Evolutionary conservation across 192 early-diverging fungal species (phyloP), one percentile per base, ranked within the genome.

Genomic region (Gaertneriomyces sp.): DNA sequence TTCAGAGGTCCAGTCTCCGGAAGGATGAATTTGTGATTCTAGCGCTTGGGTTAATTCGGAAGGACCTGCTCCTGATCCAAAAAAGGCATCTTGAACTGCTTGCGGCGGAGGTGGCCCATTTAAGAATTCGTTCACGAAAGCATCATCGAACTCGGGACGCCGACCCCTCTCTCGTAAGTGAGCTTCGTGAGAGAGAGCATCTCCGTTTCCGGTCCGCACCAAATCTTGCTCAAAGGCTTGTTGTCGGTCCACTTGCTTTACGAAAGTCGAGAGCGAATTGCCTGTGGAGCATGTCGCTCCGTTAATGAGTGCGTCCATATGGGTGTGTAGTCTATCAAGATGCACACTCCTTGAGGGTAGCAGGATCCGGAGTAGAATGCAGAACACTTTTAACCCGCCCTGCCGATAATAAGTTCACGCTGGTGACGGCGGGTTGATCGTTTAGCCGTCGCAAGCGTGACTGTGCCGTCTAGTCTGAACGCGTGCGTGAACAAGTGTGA

Each of bases 11-110:
- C 25, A 33, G 25, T 33, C 25, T 4, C 54, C 54, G 0, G 14
- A 12, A 14, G 19, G 39, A 5, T 14, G 20, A 38, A 12, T 38
- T 56, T 39, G 12, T 56, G 54, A 16, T 33, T 56, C 20, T 56
- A 33, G 16, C 39, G 20, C 33, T 39, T 5, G 19, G 4, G 20
- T 4, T 5, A 38, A 16, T n/a, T 38, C 54, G 33, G 54, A 14
- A 38, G 54, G 54, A 56, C 16, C 54, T 25, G 54, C 54, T 56
- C 33, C 54, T 56, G 54, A 12, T 25, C 16, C 19, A 33, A 56
- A 38, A 56, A 25, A 16, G 7, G 17, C 54, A 14, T 56, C 16
- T 6, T 56, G 54, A 38, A 56, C 12, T 33, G 25, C 25, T 33
- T 33, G 25, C 25, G 25, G 25, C 25, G 52, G 19, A 10, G 52